These are phyloP conservation scores for Suillus subluteus DNA, from an alignment of 768 basidiomycete species.

Conservation along the genomic window DNA sequence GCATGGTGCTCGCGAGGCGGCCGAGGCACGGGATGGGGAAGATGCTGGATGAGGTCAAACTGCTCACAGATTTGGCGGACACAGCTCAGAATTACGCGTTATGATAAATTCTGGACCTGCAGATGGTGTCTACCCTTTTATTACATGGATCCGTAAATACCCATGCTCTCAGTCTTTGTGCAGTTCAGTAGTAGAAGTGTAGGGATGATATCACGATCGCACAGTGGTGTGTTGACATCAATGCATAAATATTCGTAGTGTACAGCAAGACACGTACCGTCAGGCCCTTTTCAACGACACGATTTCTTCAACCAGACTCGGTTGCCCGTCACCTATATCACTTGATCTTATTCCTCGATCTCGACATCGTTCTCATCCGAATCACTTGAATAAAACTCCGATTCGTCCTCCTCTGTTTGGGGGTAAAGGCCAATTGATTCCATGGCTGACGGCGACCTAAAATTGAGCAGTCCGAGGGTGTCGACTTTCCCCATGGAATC, in stretches of 20 bases:
- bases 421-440: not conserved
- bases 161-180: not conserved
- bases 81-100: too few relatives aligned
- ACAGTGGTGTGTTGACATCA: not conserved
- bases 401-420: conserved; percentile 5
- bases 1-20: too few relatives aligned
- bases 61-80: too few relatives aligned
- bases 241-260: not conserved
- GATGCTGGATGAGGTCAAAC: too few relatives aligned
- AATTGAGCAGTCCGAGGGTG: conserved; percentile 7
- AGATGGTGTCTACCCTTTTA: too few relatives aligned
- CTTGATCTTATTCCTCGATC: conserved; percentile 4
- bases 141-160: not conserved
- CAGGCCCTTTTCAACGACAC: not conserved
- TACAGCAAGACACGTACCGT: not conserved
- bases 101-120: too few relatives aligned
- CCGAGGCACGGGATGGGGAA: too few relatives aligned
- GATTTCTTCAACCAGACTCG: not conserved
- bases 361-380: conserved; percentile 2
- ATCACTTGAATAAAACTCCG: not conserved
- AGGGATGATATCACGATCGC: not conserved
- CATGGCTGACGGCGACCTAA: conserved; percentile 2
- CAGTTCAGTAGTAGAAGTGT: not conserved
- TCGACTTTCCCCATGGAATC: not conserved
- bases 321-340: not conserved